Evolutionary conservation across 305 asterid genomes (phyloP), one percentile per base, ranked within the genome.

Genomic region (Fraxinus dipetala): DNA sequence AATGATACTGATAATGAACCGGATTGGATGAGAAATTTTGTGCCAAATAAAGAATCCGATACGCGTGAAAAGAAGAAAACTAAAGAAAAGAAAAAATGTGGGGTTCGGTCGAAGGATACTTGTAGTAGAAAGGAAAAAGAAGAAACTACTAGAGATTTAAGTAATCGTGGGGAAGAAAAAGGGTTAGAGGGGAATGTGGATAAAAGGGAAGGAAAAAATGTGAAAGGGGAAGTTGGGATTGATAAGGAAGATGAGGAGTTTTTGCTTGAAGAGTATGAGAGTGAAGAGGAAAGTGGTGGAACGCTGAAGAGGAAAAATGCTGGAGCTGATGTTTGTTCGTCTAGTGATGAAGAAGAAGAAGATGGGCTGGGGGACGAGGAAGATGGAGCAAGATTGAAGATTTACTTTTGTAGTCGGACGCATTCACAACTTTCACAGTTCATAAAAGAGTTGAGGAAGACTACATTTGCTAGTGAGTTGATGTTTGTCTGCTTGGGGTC

Each of bases 341-440:
- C 96, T 11, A 94, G 97, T 35, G 98, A 92, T 79, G 99, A 91
- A 73, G 98, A 94, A 75, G 94, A 89, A 63, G 90, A 84, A 82
- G 90, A 86, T 75, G 89, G 77, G 43, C 31, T 82, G 45, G 87
- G 72, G 63, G 89, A 82, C 34, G 85, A 90, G 85, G 94, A 87
- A 78, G 93, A 86, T 81, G 97, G 91, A 85, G 79, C 90, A 6
- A 82, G 85, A 24, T 73, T 90, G 81, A 96, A 90, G 90, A 78
- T 96, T 77, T 96, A 91, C 76, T 96, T 96, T 78, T 96, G 99
- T 84, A 96, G 99, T 84, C 88, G 99, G 77, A 96, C 99, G 0
- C 99, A 96, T 87, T 94, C 99, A 13, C 99, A 96, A 91, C 99
- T 96, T 86, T 92, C 97, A 2, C 99, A 96, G 90, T 96, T 96